Evolutionary conservation across 2,329 filamentous ascomycete species (phyloP), one percentile per base, ranked within the genome.

Genomic region (Xylariaceae sp.): DNA sequence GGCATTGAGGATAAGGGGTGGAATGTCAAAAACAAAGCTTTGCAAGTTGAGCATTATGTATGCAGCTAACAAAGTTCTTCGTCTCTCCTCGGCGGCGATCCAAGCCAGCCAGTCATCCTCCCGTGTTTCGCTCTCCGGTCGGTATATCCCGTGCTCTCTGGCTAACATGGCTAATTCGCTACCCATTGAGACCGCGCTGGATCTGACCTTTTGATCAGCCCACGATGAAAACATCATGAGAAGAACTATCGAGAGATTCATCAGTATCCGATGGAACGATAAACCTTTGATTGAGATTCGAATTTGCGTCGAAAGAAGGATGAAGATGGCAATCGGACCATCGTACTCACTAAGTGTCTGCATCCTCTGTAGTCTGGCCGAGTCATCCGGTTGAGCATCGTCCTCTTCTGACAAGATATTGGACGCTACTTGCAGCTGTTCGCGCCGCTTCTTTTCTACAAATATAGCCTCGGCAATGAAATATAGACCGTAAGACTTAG

Each of bases 21-120:
- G 79, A 13, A 82, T 79, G 63, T 83, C 80, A 69, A 83, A 84
- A 59, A 81, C 81, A 48, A 84, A 81, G 33, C 77, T 81, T 55
- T 84, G 81, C 2, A 84, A 71, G 59, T 83, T 83, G 53, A 81
- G 80, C 58, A 83, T 49, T n/a, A 58, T 54, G 41, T 63, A 67
- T 75, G 64, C 78, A 75, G 64, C 82, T 78, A 53, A 81, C 76
- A 53, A 81, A 77, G 48, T 81, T 70, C 61, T 82, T 80, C 17
- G 79, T 39, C 47, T 52, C 33, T 82, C 49, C 78, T 73, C 58
- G 75, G 73, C 51, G 74, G 75, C 2, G 75, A 75, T 66, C 83
- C 80, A 70, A n/a, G 71, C 69, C 17, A 77, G 66, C 80, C 80
- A 83, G 17, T 78, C 74, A 53, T 73, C 67, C 77, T 78, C 81